Evolutionary conservation across 768 basidiomycete genomes (phyloP).

Genomic region (Inosperma sp.): DNA sequence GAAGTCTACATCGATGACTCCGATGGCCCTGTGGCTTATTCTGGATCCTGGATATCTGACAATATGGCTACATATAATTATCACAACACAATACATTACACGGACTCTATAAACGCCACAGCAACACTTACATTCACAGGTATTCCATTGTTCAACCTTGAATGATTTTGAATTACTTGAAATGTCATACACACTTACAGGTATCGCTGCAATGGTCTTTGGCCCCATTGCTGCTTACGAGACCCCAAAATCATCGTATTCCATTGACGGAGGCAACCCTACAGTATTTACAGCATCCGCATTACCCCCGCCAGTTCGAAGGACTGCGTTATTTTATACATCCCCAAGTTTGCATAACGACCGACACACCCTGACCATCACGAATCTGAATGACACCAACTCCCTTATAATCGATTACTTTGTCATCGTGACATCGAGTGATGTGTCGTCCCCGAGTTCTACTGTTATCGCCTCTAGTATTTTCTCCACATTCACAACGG

Average conservation of each 20-base stretch:
- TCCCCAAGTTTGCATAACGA: background rate
- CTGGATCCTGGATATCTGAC: background rate
- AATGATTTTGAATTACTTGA: too few species aligned
- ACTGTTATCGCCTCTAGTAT: too few species aligned
- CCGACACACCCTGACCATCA: constrained; percentile 1
- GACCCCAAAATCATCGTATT: background rate
- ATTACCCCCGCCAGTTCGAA: background rate
- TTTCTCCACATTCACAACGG: background rate
- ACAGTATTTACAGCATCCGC: background rate
- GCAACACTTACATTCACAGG: constrained; percentile 2
- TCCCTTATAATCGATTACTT: background rate
- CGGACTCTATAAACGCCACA: background rate
- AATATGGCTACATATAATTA: background rate
- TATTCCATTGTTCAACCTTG: background rate
- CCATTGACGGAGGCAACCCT: background rate
- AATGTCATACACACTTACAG: background rate
- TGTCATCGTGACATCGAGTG: background rate
- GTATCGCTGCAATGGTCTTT: background rate
- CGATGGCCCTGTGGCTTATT: background rate
- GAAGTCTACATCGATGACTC: background rate
- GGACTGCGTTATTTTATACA: background rate
- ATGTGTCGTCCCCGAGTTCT: background rate
- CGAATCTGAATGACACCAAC: background rate
- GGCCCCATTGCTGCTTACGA: background rate
- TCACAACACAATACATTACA: background rate